Evolutionary conservation across 352 stramenopile genomes (phyloP).

Genomic region (Globisporangium nagaii): DNA sequence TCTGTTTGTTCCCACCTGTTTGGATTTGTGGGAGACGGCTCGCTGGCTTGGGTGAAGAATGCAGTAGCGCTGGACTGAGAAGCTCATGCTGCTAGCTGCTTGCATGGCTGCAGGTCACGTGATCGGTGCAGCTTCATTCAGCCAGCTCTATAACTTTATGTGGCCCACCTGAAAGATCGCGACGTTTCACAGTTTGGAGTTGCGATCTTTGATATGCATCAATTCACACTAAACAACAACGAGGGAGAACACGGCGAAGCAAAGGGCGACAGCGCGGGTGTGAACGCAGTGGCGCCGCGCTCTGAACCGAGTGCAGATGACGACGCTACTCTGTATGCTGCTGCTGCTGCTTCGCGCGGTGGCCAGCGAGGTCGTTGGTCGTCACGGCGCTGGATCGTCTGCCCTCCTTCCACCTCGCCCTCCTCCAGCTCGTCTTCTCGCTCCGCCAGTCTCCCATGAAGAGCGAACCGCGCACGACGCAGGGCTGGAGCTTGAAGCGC

Average conservation of each 20-base stretch:
- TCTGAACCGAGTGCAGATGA: background rate
- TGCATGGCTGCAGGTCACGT: too few relatives aligned
- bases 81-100: too few relatives aligned
- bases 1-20: background rate
- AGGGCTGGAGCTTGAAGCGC: background rate
- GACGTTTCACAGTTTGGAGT: background rate
- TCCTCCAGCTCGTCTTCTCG: background rate
- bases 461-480: too few relatives aligned
- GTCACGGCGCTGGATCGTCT: background rate
- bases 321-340: background rate
- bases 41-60: too few relatives aligned
- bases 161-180: constrained; percentile 1
- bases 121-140: too few relatives aligned
- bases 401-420: background rate
- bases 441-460: background rate
- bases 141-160: background rate
- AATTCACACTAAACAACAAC: too few relatives aligned
- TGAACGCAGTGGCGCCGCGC: background rate
- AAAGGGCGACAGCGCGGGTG: background rate
- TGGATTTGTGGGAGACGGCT: background rate
- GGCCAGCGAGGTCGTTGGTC: background rate
- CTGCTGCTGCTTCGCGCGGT: background rate
- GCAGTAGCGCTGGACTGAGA: too few relatives aligned
- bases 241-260: background rate
- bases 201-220: too few relatives aligned